Conservation (phyloP, 2,329 filamentous ascomycete species). For the Colletotrichum echinochloae region DNA sequence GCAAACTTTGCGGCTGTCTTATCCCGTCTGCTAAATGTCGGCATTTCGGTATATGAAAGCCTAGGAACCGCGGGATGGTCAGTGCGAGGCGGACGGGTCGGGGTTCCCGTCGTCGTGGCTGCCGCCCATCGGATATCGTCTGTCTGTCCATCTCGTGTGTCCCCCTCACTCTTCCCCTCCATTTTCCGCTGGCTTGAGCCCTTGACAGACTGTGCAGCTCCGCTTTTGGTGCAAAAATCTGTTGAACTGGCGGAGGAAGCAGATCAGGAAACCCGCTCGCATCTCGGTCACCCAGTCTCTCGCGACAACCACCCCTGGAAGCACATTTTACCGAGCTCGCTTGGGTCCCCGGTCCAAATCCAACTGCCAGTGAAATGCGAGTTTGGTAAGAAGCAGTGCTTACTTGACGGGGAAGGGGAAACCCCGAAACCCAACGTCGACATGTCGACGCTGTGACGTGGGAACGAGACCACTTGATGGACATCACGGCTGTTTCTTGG, state of each 20-base stretch:
- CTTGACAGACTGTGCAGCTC: not conserved
- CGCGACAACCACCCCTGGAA: not conserved
- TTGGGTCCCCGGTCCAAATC: constrained; percentile 21
- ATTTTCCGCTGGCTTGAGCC: not conserved
- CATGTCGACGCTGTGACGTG: constrained; percentile 30
- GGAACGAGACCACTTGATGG: constrained; percentile 22
- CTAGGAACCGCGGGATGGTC: constrained; percentile 8
- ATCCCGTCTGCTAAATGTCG: constrained; percentile 3
- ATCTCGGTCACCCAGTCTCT: constrained; percentile 13
- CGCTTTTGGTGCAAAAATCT: constrained; percentile 7
- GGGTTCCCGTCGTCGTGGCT: not conserved
- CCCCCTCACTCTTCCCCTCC: not conserved
- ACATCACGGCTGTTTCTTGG: constrained; percentile 6
- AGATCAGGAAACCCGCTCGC: constrained; percentile 31
- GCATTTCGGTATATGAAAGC: not conserved
- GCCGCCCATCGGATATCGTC: not conserved
- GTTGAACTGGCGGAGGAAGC: constrained; percentile 7
- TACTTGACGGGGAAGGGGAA: constrained; percentile 15
- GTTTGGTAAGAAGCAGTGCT: not conserved
- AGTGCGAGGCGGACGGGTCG: not conserved
- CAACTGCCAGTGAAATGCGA: constrained; percentile 15
- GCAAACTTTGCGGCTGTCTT: constrained; percentile 20
- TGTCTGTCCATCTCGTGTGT: not conserved
- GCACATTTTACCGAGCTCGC: constrained; percentile 2
- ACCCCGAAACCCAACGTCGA: constrained; percentile 13